Base-by-base conservation (phyloP, 345 rosid species). In the Dimocarpus longan region DNA sequence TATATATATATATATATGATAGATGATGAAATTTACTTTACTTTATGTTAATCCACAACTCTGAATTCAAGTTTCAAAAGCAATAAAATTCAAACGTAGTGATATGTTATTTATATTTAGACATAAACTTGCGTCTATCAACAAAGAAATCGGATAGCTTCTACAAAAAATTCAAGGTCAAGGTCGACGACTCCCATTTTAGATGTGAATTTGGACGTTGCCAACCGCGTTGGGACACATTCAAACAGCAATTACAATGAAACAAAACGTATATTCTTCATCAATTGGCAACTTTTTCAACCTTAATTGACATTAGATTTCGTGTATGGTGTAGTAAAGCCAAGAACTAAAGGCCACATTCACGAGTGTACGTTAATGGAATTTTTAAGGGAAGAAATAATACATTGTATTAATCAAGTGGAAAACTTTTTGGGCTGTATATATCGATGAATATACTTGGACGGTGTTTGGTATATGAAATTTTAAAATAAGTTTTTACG, bases 191-290 rank as follows among this genome's bases (percentile, higher is more conserved):
- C 26, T 68, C 74, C 57, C 65, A 57, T 71, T 78, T 71, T 65
- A 37, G 28, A 26, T 26, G 28, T 26, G 28, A 0, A 73, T 68
- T 71, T 65, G 67, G 71, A 70, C 24, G 15, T 74, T 56, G n/a
- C n/a, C 8, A 66, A 0, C 50, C 15, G 19, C 68, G 6, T 37
- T 24, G 1, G 66, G 87, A 80, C 82, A 70, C 66, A 65, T 80
- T 85, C 88, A 85, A 85, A 73, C 87, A 74, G 50, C 44, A 56
- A 40, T 76, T 56, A 70, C 85, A 59, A 83, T 82, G 86, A 48
- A 72, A 57, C 21, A n/a, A 40, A 68, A 32, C 67, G 39, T 62
- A 16, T 48, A 28, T 22, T n/a, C 73, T 21, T 28, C 52, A 21
- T 68, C 80, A 67, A 40, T 63, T 73, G 77, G 60, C 77, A 44